phyloP scores from a whole-genome alignment of 176 grass and related monocot genomes.

The Triticum turgidum region DNA sequence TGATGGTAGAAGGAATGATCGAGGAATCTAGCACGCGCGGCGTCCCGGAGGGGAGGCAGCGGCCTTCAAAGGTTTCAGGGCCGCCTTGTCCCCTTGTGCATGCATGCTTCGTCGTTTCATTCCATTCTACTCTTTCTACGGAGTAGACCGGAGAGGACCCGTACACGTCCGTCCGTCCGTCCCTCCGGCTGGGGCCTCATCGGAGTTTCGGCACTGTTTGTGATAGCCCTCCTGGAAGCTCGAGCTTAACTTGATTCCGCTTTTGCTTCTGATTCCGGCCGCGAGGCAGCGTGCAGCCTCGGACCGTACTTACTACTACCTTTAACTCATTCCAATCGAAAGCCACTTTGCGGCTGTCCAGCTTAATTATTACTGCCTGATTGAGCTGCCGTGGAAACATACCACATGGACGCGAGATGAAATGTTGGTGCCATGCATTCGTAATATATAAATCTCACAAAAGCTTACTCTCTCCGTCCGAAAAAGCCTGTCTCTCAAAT shows the following conservation, averaged over 20 bases:
- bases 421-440: too few relatives aligned
- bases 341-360: not conserved
- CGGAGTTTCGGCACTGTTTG: conserved; percentile 15
- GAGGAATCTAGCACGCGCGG: conserved; percentile 8
- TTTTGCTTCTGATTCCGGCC: conserved; percentile 2
- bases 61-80: conserved; percentile 39
- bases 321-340: not conserved
- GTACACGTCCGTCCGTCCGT: too few relatives aligned
- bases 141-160: too few relatives aligned
- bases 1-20: not conserved
- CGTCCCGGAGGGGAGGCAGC: conserved; percentile 40
- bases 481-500: too few relatives aligned
- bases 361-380: not conserved
- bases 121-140: too few relatives aligned
- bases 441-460: too few relatives aligned
- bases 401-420: too few relatives aligned
- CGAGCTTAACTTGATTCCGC: not conserved
- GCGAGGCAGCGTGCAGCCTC: not conserved
- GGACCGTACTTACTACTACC: not conserved
- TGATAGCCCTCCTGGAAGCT: not conserved
- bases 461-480: too few relatives aligned
- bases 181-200: not conserved
- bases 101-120: not conserved
- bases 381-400: too few relatives aligned
- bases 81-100: conserved; percentile 29